Conservation (phyloP, 164 flowering plant genomes). For the Nelumbo lutea region DNA sequence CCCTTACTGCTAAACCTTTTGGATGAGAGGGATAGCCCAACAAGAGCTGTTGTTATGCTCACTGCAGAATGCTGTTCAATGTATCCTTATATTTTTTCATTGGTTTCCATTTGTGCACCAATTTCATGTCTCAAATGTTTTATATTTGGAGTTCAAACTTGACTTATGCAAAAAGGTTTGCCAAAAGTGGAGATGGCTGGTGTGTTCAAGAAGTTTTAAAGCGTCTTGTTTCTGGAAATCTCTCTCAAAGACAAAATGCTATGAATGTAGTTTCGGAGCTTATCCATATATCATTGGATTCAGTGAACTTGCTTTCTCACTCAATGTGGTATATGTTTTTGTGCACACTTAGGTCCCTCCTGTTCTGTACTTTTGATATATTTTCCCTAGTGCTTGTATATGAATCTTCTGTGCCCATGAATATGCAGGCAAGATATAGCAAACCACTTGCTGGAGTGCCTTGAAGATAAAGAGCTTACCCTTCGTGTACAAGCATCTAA, state of each 20-base stretch:
- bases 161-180: slow-evolving; percentile 10
- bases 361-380: not conserved
- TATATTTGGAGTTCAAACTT: slow-evolving; percentile 13
- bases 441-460: slow-evolving; percentile 45
- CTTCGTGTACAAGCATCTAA: slow-evolving; percentile 43
- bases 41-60: slow-evolving; percentile 63
- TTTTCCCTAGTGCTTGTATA: not conserved
- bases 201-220: slow-evolving; percentile 56
- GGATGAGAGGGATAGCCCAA: slow-evolving; percentile 65
- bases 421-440: slow-evolving; percentile 57
- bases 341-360: not conserved
- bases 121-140: not conserved
- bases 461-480: slow-evolving; percentile 49
- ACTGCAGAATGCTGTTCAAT: slow-evolving; percentile 68
- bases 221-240: slow-evolving; percentile 38
- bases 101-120: not conserved
- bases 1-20: slow-evolving; percentile 56
- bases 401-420: not conserved
- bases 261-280: slow-evolving; percentile 59
- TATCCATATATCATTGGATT: slow-evolving; percentile 34
- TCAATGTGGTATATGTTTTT: slow-evolving; percentile 35
- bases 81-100: slow-evolving; percentile 29
- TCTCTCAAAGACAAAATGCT: slow-evolving; percentile 58
- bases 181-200: slow-evolving; percentile 43
- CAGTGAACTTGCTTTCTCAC: slow-evolving; percentile 31